phyloP scores from a whole-genome alignment of 2,329 filamentous ascomycete genomes.

The Claviceps purpurea region DNA sequence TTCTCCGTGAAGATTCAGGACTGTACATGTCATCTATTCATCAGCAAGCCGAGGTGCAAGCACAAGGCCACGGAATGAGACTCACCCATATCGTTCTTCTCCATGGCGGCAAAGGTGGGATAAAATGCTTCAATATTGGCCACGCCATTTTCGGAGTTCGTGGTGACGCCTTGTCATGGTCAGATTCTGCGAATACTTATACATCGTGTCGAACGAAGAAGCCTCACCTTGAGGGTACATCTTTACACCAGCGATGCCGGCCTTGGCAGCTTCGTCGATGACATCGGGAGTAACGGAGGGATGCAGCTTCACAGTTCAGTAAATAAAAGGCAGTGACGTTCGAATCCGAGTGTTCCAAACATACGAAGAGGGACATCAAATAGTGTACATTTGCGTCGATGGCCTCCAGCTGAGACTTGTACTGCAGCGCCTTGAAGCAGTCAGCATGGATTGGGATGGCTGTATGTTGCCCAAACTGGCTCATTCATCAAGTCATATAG shows the following conservation, averaged over 20 bases:
- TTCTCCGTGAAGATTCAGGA: conserved; percentile 93
- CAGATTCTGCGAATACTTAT: not conserved
- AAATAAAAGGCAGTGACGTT: not conserved
- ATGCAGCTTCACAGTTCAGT: conserved; percentile 30
- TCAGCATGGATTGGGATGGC: not conserved
- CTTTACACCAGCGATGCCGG: conserved; percentile 61
- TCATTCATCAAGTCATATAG: not conserved
- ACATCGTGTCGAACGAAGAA: not conserved
- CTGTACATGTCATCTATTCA: conserved; percentile 11
- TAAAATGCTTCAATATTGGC: conserved; percentile 54
- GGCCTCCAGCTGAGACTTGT: conserved; percentile 46
- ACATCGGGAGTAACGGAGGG: conserved; percentile 50
- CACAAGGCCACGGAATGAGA: not conserved
- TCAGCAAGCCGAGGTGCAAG: not conserved
- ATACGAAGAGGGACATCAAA: conserved; percentile 45
- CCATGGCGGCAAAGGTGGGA: conserved; percentile 80
- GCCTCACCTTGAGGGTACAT: conserved; percentile 41
- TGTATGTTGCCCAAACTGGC: too few species aligned
- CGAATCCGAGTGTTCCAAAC: not conserved
- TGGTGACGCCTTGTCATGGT: conserved; percentile 38
- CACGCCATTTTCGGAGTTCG: conserved; percentile 56
- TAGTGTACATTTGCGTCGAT: conserved; percentile 51
- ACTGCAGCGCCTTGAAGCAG: conserved; percentile 47
- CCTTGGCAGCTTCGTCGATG: conserved; percentile 58
- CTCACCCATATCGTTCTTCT: conserved; percentile 51